These are phyloP conservation scores for Musa beccarii DNA, from an alignment of 176 grass and related monocot species.

Conservation along the genomic window DNA sequence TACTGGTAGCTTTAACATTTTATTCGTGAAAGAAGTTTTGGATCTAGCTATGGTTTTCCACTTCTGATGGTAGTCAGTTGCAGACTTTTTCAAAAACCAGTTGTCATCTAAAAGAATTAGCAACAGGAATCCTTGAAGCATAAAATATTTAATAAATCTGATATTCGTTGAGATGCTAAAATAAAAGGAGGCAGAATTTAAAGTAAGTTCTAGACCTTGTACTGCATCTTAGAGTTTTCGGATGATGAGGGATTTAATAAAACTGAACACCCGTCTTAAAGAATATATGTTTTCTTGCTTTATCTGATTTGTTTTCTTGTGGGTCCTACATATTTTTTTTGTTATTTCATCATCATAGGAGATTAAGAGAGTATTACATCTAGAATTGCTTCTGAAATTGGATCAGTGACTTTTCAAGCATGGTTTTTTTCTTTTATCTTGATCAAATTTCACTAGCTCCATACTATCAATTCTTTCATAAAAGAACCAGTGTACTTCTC, in stretches of 20 bases:
- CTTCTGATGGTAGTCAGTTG: neutral
- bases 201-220: neutral
- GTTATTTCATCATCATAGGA: neutral
- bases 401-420: neutral
- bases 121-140: neutral
- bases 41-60: neutral
- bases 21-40: neutral
- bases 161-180: neutral
- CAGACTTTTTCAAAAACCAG: neutral
- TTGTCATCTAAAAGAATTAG: neutral
- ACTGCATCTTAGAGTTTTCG: neutral
- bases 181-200: neutral
- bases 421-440: slow-evolving; percentile 1
- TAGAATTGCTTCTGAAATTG: neutral
- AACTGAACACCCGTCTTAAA: neutral
- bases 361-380: neutral
- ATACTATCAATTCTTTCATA: neutral
- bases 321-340: neutral
- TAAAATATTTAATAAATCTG: neutral
- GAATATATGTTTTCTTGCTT: too few relatives aligned
- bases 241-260: neutral
- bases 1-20: neutral
- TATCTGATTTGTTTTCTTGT: neutral
- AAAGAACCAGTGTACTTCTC: neutral
- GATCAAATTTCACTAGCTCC: neutral